Evolutionary conservation across 495 filamentous ascomycete genomes (phyloP), one percentile per base, ranked within the genome.

Genomic region (Sordaria brevicollis): DNA sequence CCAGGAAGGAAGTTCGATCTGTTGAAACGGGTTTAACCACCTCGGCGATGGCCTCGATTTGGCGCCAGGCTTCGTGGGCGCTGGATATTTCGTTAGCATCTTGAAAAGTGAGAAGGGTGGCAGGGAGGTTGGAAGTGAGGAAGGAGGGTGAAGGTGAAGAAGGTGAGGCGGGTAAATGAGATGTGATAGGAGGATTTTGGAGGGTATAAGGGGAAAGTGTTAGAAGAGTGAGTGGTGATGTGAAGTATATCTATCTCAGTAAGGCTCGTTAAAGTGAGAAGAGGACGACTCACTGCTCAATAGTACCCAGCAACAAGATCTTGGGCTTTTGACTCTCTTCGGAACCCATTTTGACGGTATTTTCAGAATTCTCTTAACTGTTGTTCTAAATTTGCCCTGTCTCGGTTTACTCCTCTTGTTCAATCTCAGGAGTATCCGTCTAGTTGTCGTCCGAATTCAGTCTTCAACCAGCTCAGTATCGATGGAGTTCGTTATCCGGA

Each of bases 1-100:
- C 74, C 35, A 96, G 78, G 78, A 98, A 97, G 19, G 90, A 70
- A 15, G 66, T 34, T 6, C 77, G 73, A 68, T 69, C 65, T 11
- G 68, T 74, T 8, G 79, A 70, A 15, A 25, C 65, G 5, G 79
- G 79, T 15, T 67, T 70, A 25, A 79, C 17, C 62, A 81, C 57
- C 29, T 78, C 75, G 65, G 79, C 79, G 37, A 77, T 67, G 15
- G 72, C 35, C 21, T n/a, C 10, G 37, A 39, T 39, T 1, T 17
- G 0, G 15, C 5, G 5, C 79, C 79, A 81, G 19, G 74, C 65
- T 2, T 67, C 37, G 36, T 77, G 75, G 17, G 79, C 79, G 39
- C 79, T 81, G 70, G n/a, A n/a, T n/a, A n/a, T n/a, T n/a, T n/a
- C n/a, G n/a, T n/a, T n/a, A n/a, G n/a, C n/a, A n/a, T n/a, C n/a